Evolutionary conservation across 441 rosid genomes (phyloP), one percentile per base, ranked within the genome.

Genomic region (Pelargonium fulgidum): DNA sequence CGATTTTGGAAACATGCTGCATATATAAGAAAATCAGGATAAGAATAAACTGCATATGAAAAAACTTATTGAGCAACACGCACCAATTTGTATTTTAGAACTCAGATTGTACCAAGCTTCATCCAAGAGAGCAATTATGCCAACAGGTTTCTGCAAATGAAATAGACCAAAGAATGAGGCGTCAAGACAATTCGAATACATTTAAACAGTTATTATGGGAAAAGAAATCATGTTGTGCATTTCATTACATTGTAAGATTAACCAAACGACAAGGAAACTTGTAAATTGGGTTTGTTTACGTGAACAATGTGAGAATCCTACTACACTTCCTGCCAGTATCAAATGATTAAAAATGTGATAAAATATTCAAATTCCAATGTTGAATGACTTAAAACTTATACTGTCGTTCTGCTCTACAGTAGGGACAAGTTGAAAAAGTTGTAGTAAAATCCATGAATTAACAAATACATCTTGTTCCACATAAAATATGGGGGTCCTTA

Each of bases 1-100:
- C 72, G 99, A 92, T 80, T 97, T 89, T 14, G 99, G 99, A 70
- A 92, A 92, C 99, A 92, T 92, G 71, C 99, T 95, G 78, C 80
- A 86, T 70, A 17, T 14, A 61, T 52, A 66, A 69, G 69, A 70
- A 10, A 36, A 61, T 66, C 58, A 64, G 59, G 62, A 62, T 66
- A 66, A 61, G 42, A 29, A 70, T 45, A 66, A 61, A 67, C 59
- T 68, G 56, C 70, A 61, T 24, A 54, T 66, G 48, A 36, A 62
- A 26, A 71, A 68, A 39, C 19, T 52, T 62, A 70, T 65, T 36
- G 54, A 64, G 33, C 62, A 7, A 71, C 33, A 24, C 67, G 36
- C 8, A 64, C 70, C 69, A 76, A 62, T 45, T 56, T 42, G 44
- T 13, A 39, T 13, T 12, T 17, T 12, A 36, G 42, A 62, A 82